Conservation (phyloP, 768 basidiomycete genomes). For the Postia placenta region DNA sequence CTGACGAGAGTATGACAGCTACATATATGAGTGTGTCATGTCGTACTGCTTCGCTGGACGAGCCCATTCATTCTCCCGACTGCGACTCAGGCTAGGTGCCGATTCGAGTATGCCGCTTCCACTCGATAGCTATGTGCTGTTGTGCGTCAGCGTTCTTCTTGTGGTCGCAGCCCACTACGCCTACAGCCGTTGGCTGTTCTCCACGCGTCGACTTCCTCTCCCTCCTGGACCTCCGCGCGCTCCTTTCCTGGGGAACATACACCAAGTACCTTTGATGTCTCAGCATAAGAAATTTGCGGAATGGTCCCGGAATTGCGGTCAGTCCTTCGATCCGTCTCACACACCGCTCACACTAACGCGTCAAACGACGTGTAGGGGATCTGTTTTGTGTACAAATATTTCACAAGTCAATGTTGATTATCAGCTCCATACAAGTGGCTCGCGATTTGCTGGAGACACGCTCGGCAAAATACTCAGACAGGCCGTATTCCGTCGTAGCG, state of each 20-base stretch:
- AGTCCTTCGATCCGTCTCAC: not conserved
- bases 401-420: conserved; percentile 9
- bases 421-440: conserved; percentile 17
- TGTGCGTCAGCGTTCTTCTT: no score
- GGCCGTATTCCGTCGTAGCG: conserved; percentile 12
- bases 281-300: conserved; percentile 20
- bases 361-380: conserved; percentile 13
- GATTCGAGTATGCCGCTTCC: no score
- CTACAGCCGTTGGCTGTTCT: not conserved
- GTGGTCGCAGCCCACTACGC: not conserved
- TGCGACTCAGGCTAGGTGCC: no score
- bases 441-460: conserved; percentile 21
- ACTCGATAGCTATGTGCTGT: no score
- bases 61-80: no score
- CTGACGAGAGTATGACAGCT: no score
- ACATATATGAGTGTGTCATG: no score
- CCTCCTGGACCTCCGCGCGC: conserved; percentile 25
- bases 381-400: conserved; percentile 9
- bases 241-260: conserved; percentile 26
- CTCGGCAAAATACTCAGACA: conserved; percentile 19
- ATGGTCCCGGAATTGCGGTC: conserved; percentile 25
- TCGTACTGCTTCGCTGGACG: no score
- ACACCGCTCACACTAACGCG: not conserved
- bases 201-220: not conserved
- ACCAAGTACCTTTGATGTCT: conserved; percentile 19